These are phyloP conservation scores for Sicyos baderoa DNA, from an alignment of 306 rosid genomes.

Conservation along the genomic window DNA sequence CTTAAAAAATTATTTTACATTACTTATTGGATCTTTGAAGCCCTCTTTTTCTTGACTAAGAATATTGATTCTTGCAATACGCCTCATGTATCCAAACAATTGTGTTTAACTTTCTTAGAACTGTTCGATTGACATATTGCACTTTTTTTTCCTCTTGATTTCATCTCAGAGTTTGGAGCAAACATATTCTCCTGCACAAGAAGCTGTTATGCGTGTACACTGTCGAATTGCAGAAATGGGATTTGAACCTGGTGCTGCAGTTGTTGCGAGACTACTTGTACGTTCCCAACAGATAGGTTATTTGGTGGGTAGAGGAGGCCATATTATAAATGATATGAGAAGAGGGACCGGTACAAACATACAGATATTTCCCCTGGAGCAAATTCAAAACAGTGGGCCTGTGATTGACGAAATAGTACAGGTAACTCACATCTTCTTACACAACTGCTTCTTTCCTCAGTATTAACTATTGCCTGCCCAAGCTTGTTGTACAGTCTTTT, in stretches of 20 bases:
- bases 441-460: not conserved
- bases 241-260: conserved; percentile 60
- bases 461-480: not conserved
- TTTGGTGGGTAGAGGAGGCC: conserved; percentile 80
- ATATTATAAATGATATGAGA: conserved; percentile 69
- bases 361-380: conserved; percentile 71
- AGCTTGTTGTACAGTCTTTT: not conserved
- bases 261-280: conserved; percentile 75
- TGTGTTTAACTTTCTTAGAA: not conserved
- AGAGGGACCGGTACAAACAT: conserved; percentile 73
- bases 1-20: too few species aligned
- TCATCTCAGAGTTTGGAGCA: conserved; percentile 57
- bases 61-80: not conserved
- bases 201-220: conserved; percentile 77
- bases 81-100: not conserved
- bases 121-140: not conserved
- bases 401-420: conserved; percentile 71
- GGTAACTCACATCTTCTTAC: conserved; percentile 34
- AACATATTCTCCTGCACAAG: conserved; percentile 75
- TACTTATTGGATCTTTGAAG: not conserved
- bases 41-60: not conserved
- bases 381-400: conserved; percentile 42
- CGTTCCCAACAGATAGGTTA: conserved; percentile 68
- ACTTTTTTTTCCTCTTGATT: not conserved
- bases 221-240: conserved; percentile 70